These are phyloP conservation scores for Acer campestre DNA, from an alignment of 345 rosid species.

Conservation along the genomic window DNA sequence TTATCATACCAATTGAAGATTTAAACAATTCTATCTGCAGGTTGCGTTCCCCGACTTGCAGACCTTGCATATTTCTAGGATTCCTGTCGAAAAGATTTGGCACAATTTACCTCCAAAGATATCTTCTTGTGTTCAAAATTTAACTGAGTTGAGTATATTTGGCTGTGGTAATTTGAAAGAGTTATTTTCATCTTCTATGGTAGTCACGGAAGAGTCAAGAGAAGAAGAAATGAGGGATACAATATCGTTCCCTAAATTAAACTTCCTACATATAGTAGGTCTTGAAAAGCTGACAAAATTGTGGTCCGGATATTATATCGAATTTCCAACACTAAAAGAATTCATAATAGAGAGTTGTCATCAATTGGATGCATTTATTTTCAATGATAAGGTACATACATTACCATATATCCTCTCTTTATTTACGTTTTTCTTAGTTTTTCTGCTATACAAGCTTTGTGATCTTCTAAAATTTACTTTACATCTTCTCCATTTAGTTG, in stretches of 20 bases:
- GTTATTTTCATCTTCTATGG: slow-evolving; percentile 12
- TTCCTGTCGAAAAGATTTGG: neutral
- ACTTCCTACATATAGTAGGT: accelerated
- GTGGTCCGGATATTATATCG: neutral
- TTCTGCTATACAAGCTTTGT: too few species aligned
- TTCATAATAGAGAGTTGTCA: neutral
- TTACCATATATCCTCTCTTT: too few species aligned
- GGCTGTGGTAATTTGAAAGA: slow-evolving; percentile 15
- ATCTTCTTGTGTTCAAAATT: neutral
- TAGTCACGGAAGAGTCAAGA: neutral
- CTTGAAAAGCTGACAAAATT: slow-evolving; percentile 2
- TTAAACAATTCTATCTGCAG: too few species aligned
- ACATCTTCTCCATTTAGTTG: too few species aligned
- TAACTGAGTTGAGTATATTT: neutral
- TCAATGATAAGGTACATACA: neutral
- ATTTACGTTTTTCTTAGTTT: too few species aligned
- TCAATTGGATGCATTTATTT: too few species aligned
- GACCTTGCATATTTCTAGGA: neutral
- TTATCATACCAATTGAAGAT: too few species aligned
- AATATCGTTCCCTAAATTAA: neutral
- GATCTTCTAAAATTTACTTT: too few species aligned
- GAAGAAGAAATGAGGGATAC: neutral
- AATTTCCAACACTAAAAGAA: neutral
- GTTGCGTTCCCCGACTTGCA: slow-evolving; percentile 8
- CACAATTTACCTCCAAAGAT: neutral